Base-by-base conservation (phyloP, 2,329 filamentous ascomycete genomes). In the Westerdykella aurantiaca region DNA sequence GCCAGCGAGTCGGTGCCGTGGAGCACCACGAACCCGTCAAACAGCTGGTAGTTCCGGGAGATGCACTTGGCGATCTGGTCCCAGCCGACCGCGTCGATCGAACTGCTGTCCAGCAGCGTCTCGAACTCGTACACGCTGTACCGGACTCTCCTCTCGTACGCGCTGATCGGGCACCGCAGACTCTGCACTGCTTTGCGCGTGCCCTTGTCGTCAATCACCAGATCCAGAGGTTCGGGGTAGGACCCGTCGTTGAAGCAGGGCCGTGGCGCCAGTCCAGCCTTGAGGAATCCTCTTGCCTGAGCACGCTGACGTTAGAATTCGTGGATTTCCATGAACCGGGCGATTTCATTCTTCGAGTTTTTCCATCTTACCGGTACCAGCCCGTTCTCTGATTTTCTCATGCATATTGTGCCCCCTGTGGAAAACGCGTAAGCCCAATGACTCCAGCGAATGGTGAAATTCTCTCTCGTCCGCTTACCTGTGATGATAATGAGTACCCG, bases 401-500 rank as follows among this genome's bases (percentile, higher is more conserved):
- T 95, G 70, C 88, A 95, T 58, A 95, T 95, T 6, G 85, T 89
- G 37, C 85, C 86, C 47, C 78, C 75, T 72, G 47, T 39, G 18
- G 13, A 34, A 6, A 37, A 29, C 7, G 4, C 9, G 25, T 29
- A 29, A 29, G 25, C 25, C 11, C n/a, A 17, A 40, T 9, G 16
- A 33, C 33, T 31, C 31, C 39, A 43, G 39, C 4, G 18, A 21
- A 21, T 21, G 18, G 18, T 21, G 18, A 21, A 21, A 38, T 13
- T 38, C 11, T 17, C 10, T 16, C 39, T 42, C 21, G 45, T 49
- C n/a, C 69, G 71, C 43, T 65, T 71, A 63, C 87, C 89, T 11
- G 90, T 95, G 73, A 94, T 91, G 67, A 95, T 87, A 58, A 95
- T 85, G 52, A 96, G 75, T 11, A 96, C 86, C 46, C 86, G 78